These are phyloP conservation scores for Helichrysum umbraculigerum DNA, from an alignment of 129 eudicot genomes.

Conservation along the genomic window DNA sequence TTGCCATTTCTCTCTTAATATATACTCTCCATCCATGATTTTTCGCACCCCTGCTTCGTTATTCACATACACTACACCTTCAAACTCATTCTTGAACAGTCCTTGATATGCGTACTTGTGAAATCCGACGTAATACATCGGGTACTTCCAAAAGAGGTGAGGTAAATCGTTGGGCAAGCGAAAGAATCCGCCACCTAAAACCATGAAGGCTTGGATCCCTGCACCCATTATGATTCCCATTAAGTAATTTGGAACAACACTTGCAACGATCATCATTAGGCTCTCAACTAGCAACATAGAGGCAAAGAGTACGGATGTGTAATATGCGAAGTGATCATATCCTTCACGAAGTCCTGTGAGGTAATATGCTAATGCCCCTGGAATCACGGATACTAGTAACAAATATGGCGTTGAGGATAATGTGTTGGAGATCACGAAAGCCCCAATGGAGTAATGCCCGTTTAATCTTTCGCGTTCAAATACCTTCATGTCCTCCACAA, in stretches of 20 bases:
- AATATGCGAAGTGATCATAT: conserved; percentile 36
- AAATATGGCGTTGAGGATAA: conserved; percentile 44
- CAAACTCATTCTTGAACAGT: conserved; percentile 53
- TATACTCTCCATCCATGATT: conserved; percentile 33
- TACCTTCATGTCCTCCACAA: conserved; percentile 82
- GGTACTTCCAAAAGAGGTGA: conserved; percentile 39
- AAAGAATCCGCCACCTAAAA: background rate
- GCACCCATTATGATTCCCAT: conserved; percentile 54
- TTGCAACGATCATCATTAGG: conserved; percentile 57
- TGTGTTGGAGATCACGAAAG: conserved; percentile 48
- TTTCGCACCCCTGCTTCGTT: conserved; percentile 18
- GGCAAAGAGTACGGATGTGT: conserved; percentile 18
- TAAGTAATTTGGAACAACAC: conserved; percentile 51
- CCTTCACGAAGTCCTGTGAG: conserved; percentile 38
- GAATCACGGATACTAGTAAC: conserved; percentile 37
- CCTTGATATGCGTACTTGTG: conserved; percentile 56
- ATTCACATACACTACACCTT: conserved; percentile 29
- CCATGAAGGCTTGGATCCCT: conserved; percentile 33
- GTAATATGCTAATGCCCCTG: conserved; percentile 43
- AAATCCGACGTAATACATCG: conserved; percentile 35
- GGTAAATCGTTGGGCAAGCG: conserved; percentile 41
- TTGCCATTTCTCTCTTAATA: conserved; percentile 49
- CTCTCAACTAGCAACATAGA: conserved; percentile 51
- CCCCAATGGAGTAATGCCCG: conserved; percentile 38
- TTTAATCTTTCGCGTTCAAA: conserved; percentile 40